Evolutionary conservation across 208 protist genomes (phyloP).

Genomic region (Trypanosoma scelopori): DNA sequence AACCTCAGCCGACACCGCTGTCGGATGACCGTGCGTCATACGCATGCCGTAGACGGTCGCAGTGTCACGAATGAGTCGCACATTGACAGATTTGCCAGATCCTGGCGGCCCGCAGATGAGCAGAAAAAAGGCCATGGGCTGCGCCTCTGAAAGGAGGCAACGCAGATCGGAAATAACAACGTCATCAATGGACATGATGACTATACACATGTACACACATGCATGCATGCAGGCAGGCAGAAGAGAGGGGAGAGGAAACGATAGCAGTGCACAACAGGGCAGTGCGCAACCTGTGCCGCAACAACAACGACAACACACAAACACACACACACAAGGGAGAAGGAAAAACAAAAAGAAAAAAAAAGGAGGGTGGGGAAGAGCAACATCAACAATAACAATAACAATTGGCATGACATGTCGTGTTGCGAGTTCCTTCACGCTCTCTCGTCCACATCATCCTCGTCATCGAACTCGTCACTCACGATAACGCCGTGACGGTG

Average conservation of each 20-base stretch:
- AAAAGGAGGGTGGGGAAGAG: background rate
- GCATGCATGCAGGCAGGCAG: too few relatives aligned
- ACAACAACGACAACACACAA: background rate
- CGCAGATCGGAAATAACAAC: slow-evolving; percentile 40
- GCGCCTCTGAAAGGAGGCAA: slow-evolving; percentile 19
- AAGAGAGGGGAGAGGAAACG: background rate
- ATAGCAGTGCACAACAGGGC: background rate
- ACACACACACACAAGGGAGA: slow-evolving; percentile 5
- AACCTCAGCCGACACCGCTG: background rate
- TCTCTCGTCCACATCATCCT: slow-evolving; percentile 28
- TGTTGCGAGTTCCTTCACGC: background rate
- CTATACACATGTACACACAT: slow-evolving; percentile 3
- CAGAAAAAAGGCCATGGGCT: slow-evolving; percentile 25
- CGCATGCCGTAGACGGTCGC: slow-evolving; percentile 18
- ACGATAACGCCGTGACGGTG: slow-evolving; percentile 44
- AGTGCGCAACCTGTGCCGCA: background rate
- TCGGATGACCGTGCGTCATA: slow-evolving; percentile 11
- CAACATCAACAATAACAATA: slow-evolving; percentile 1
- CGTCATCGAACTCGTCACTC: slow-evolving; percentile 29
- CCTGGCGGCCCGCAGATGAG: slow-evolving; percentile 32
- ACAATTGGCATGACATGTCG: background rate
- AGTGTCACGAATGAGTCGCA: slow-evolving; percentile 18
- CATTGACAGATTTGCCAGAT: slow-evolving; percentile 29
- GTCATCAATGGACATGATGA: slow-evolving; percentile 49
- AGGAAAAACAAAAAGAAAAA: slow-evolving; percentile 10